phyloP scores from a whole-genome alignment of 2,329 filamentous ascomycete species.

The Curvularia sp. region DNA sequence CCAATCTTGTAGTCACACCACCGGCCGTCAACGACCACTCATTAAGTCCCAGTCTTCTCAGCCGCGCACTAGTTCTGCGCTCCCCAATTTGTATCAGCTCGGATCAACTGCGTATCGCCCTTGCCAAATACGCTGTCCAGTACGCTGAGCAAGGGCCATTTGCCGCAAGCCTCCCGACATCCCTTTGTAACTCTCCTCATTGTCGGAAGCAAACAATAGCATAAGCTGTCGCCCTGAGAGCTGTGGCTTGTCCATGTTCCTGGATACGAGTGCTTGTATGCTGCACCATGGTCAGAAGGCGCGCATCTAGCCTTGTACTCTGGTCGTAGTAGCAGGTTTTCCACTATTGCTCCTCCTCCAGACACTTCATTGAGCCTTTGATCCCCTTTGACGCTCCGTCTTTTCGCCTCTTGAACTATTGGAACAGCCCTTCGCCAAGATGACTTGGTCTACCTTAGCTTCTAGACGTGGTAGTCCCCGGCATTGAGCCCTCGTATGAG shows the following conservation, averaged over 20 bases:
- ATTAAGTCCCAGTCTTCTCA: neutral
- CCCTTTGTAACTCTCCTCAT: slow-evolving; percentile 12
- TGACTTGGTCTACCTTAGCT: neutral
- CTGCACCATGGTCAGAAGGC: slow-evolving; percentile 2
- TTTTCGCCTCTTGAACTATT: slow-evolving; percentile 7
- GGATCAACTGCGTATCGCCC: neutral
- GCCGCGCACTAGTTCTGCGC: neutral
- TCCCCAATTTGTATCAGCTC: neutral
- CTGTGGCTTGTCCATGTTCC: slow-evolving; percentile 6
- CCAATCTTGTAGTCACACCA: neutral
- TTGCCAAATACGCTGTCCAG: neutral
- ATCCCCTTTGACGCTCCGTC: neutral
- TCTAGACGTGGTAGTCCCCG: neutral
- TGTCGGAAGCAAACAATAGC: slow-evolving; percentile 12
- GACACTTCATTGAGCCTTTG: slow-evolving; percentile 1
- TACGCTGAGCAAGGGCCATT: neutral
- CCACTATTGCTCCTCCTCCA: neutral
- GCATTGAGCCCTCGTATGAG: neutral
- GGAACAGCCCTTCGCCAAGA: slow-evolving; percentile 1
- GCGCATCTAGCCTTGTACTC: neutral
- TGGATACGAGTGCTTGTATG: neutral
- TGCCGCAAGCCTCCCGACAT: slow-evolving; percentile 10
- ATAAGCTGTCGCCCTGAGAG: neutral
- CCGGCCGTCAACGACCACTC: neutral
- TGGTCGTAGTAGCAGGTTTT: neutral